Evolutionary conservation across 164 flowering plant genomes (phyloP), one percentile per base, ranked within the genome.

Genomic region (Vitis rupestris): DNA sequence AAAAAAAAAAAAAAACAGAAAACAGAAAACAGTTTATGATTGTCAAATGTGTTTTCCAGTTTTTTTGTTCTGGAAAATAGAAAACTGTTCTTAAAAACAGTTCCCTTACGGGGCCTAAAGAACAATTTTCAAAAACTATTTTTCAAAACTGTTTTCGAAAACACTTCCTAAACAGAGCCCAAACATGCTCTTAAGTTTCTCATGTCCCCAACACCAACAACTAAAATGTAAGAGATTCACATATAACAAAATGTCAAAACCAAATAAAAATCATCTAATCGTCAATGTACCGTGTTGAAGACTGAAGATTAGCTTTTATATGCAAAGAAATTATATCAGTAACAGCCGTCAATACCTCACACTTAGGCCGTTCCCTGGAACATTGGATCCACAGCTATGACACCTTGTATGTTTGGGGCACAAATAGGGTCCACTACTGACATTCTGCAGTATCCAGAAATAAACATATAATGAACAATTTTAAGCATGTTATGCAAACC

Each of bases 401-500:
- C 99, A 96, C 77, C 75, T 86, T 30, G 99, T 93, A 78, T 96
- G 99, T 71, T 92, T 90, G 16, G 97, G 90, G 80, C 99, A 93
- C 79, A 96, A 55, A 79, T 88, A 96, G 61, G 99, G 99, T 37
- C 97, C 98, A 82, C 81, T 63, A 68, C 90, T 77, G 51, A 88
- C 93, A 85, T 94, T 96, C 99, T 93, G 86, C 82, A 70, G 0
- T 9, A 60, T 29, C 58, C 68, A 63, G 50, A 56, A 57, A 61
- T 8, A 58, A n/a, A 53, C 0, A 66, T 60, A 17, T 67, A 5
- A 16, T 19, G 51, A 27, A 27, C 16, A n/a, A 65, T 52, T 13
- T 4, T n/a, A 11, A 53, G 10, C 0, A 19, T 27, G 64, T 37
- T 60, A 30, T 59, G 44, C 4, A 50, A 48, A 64, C 3, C 27